These are phyloP conservation scores for Astragalus membranaceus DNA, from an alignment of 306 rosid species.

Conservation along the genomic window DNA sequence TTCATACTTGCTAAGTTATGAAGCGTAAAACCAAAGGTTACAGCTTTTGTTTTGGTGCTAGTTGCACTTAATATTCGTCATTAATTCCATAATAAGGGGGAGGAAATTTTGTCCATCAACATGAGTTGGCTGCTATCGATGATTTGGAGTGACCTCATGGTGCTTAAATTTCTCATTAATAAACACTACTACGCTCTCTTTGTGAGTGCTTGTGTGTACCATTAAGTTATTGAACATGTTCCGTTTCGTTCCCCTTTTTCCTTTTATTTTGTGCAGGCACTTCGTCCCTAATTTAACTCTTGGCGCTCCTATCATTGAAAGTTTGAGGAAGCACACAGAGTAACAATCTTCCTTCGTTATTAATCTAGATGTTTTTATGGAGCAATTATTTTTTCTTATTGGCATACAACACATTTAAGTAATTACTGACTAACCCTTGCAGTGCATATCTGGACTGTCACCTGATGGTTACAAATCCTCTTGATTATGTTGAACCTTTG, in stretches of 20 bases:
- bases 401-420: slow-evolving; percentile 7
- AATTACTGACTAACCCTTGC: neutral
- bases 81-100: slow-evolving; percentile 11
- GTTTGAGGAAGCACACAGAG: slow-evolving; percentile 91
- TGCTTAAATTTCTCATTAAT: neutral
- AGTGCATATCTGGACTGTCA: slow-evolving; percentile 98
- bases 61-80: neutral
- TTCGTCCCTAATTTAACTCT: slow-evolving; percentile 91
- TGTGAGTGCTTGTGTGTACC: neutral
- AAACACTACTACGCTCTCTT: neutral
- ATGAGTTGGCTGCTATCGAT: slow-evolving; percentile 16
- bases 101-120: neutral
- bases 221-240: neutral
- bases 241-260: slow-evolving; percentile 1
- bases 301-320: slow-evolving; percentile 90
- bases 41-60: slow-evolving; percentile 4
- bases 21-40: neutral
- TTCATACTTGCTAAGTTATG: slow-evolving; percentile 1
- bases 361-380: neutral
- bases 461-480: slow-evolving; percentile 93
- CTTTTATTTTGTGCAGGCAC: slow-evolving; percentile 46
- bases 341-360: slow-evolving; percentile 29
- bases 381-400: neutral
- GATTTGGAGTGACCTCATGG: slow-evolving; percentile 4
- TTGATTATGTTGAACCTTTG: slow-evolving; percentile 81